phyloP scores from a whole-genome alignment of 192 early-diverging fungal genomes.

The Dimargaris xerosporica region DNA sequence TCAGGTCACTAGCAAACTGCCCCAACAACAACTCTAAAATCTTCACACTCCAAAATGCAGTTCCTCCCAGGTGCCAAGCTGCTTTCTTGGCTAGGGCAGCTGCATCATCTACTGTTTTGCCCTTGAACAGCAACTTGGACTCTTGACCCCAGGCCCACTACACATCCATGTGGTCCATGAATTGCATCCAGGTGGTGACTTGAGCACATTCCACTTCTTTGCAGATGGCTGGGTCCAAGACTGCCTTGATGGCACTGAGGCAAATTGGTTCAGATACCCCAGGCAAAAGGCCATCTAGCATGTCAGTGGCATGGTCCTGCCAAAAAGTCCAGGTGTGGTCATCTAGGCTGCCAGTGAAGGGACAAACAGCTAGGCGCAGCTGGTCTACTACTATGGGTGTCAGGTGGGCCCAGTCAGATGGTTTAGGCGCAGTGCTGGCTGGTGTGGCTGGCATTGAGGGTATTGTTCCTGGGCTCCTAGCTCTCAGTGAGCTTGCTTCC shows the following conservation, averaged over 20 bases:
- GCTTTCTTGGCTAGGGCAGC: neutral
- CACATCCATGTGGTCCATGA: neutral
- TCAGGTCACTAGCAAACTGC: neutral
- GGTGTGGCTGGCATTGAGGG: too few relatives aligned
- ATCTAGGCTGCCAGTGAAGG: neutral
- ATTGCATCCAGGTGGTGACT: neutral
- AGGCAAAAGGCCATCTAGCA: neutral
- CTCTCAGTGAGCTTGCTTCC: too few relatives aligned
- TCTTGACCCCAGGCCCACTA: neutral
- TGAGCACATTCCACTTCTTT: neutral
- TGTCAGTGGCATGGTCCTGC: neutral
- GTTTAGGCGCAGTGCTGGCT: too few relatives aligned
- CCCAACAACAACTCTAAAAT: neutral
- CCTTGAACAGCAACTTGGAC: neutral
- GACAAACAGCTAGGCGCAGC: neutral
- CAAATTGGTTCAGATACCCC: neutral
- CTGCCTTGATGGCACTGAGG: neutral
- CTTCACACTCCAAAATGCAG: neutral
- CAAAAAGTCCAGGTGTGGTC: neutral
- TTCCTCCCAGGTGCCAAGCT: neutral
- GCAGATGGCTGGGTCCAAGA: neutral
- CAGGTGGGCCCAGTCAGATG: too few relatives aligned
- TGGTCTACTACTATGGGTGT: neutral
- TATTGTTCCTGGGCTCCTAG: too few relatives aligned
- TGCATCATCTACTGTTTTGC: neutral